Evolutionary conservation across 2,329 filamentous ascomycete species (phyloP), one percentile per base, ranked within the genome.

Genomic region (Colletotrichum spinosum): DNA sequence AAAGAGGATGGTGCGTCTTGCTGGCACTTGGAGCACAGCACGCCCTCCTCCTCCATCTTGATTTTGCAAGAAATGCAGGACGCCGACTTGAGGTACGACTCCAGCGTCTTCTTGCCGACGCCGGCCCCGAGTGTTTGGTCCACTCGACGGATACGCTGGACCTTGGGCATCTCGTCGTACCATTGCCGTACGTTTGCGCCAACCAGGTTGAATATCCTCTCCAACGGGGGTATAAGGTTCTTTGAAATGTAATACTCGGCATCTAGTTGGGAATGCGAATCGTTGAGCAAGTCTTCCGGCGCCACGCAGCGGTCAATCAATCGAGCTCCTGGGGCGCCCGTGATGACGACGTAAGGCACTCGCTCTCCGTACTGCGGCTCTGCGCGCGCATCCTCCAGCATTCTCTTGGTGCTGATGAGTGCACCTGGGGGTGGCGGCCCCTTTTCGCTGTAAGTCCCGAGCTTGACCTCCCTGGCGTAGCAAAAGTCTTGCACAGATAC

Each of bases 211-310:
- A 99, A 97, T 69, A 99, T 97, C 35, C 96, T 90, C 77, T 98
- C 95, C 0, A 99, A 85, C 0, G 96, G 96, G 6, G 96, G 96
- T 54, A 99, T 97, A 8, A 99, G 75, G 74, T 97, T 98, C 81
- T 97, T 98, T 15, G 87, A 88, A 72, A 99, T 98, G 80, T 99
- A 99, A 78, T 99, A 99, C 71, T 97, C 94, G 0, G 94, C 90
- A 73, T 99, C 96, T 15, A 99, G 86, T 71, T 93, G 90, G 55
- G 91, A 86, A 71, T 95, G 88, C 25, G 92, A 88, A 69, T 92
- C 92, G 57, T 87, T 82, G 2, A 98, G 84, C 4, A 98, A 82
- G 9, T 90, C 89, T 71, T 97, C 94, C 0, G 96, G 96, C 38
- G 93, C 88, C 0, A 99, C 92, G 74, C 94, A 97, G 11, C 96